These are phyloP conservation scores for Didymella lethalis DNA, from an alignment of 2,329 filamentous ascomycete species.

Conservation along the genomic window DNA sequence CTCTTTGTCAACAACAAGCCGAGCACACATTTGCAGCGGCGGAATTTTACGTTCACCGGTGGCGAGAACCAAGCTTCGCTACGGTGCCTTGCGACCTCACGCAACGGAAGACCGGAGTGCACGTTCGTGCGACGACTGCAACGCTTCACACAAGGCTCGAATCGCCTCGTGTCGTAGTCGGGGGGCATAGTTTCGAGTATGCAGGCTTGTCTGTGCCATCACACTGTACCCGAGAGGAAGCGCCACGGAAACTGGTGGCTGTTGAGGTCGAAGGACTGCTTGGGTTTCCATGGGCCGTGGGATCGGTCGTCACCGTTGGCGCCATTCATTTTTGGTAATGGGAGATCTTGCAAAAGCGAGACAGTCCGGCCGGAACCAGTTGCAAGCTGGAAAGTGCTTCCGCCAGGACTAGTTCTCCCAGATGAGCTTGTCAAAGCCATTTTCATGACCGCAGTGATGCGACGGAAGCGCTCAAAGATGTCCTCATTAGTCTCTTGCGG, in stretches of 20 bases:
- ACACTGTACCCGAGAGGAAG: slow-evolving; percentile 45
- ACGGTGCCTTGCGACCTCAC: background rate
- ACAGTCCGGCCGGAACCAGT: slow-evolving; percentile 46
- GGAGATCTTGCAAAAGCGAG: slow-evolving; percentile 44
- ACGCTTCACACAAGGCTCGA: background rate
- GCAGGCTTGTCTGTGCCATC: slow-evolving; percentile 16
- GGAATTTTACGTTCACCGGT: slow-evolving; percentile 7
- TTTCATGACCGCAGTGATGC: slow-evolving; percentile 45
- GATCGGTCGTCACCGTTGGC: slow-evolving; percentile 36
- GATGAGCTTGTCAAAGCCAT: slow-evolving; percentile 32
- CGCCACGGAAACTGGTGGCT: slow-evolving; percentile 46
- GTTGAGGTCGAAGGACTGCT: slow-evolving; percentile 41
- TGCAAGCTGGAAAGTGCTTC: slow-evolving; percentile 46
- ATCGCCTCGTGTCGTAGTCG: background rate
- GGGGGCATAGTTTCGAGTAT: background rate
- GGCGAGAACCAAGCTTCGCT: background rate
- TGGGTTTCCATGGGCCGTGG: slow-evolving; percentile 41
- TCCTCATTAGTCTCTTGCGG: slow-evolving; percentile 37
- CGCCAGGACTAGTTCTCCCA: slow-evolving; percentile 40
- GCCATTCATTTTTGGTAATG: slow-evolving; percentile 40
- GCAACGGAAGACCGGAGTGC: background rate
- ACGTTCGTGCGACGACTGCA: background rate
- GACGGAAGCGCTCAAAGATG: slow-evolving; percentile 46
- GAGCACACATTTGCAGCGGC: background rate
- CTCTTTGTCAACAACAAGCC: background rate